Evolutionary conservation across 2,329 filamentous ascomycete genomes (phyloP), one percentile per base, ranked within the genome.

Genomic region (Teratosphaeria destructans): DNA sequence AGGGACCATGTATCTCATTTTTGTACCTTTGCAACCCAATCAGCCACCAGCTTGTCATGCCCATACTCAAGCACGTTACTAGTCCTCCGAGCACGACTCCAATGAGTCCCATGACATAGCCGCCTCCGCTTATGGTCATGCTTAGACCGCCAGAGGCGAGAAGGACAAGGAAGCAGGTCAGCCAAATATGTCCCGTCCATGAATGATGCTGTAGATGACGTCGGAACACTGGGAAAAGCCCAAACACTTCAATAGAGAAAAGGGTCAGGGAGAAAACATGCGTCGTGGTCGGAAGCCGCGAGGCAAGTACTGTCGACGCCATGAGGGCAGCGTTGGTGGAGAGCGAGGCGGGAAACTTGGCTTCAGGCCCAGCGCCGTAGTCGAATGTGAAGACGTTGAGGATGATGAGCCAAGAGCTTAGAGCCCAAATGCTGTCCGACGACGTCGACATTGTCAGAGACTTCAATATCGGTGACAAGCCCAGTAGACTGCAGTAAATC

Each of bases 381-480:
- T 99, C 94, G 71, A 96, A 97, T 73, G 95, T 96, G 75, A 96
- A 95, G 62, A 97, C 90, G 73, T 99, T 99, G 75, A 96, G 93
- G 68, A 89, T 84, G 63, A 99, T 84, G 53, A 99, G 81, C 85
- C 91, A 94, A 70, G 90, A 92, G 56, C 90, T 94, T 79, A 99
- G 88, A 60, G 94, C 90, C 94, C 94, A 99, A 72, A 99, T 99
- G 52, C 88, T 94, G 79, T 99, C 94, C 59, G 85, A 88, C 7
- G 90, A 93, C 4, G 93, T 97, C 5, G 92, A 96, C 56, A 83
- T 84, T 0, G 94, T 99, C n/a, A 99, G 82, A 1, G 92, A 96
- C 74, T 96, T 96, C 62, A 99, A 84, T 64, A 99, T 97, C 0
- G 94, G 94, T 52, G 90, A 95, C 3, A 99, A 82, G 11, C 93